These are phyloP conservation scores for Mycocentrospora acerina DNA, from an alignment of 2,329 filamentous ascomycete genomes.

Conservation along the genomic window DNA sequence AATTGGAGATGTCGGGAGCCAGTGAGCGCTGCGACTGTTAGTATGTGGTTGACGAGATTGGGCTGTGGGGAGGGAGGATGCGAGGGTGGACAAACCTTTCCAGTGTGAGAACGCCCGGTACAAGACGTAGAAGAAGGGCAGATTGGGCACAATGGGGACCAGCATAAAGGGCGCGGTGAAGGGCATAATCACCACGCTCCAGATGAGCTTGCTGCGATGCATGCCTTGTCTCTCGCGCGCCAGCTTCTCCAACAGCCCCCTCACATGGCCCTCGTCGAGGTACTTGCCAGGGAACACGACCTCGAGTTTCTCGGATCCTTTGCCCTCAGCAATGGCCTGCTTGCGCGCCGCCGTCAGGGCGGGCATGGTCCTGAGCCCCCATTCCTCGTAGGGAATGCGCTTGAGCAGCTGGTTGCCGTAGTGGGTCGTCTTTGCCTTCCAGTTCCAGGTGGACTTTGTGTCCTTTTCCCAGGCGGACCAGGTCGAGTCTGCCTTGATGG, in stretches of 20 bases:
- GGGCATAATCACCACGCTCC: conserved; percentile 64
- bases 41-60: background rate
- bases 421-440: conserved; percentile 83
- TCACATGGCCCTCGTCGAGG: conserved; percentile 64
- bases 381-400: conserved; percentile 94
- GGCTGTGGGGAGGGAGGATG: background rate
- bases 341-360: conserved; percentile 69
- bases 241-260: conserved; percentile 66
- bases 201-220: conserved; percentile 75
- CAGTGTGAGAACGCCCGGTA: conserved; percentile 70
- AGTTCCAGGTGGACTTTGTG: conserved; percentile 62
- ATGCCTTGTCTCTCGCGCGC: conserved; percentile 78
- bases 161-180: conserved; percentile 79
- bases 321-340: conserved; percentile 62
- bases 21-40: conserved; percentile 59
- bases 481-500: conserved; percentile 69
- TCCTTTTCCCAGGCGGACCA: conserved; percentile 89
- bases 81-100: conserved; percentile 21
- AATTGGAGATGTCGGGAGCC: conserved; percentile 86
- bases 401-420: conserved; percentile 86
- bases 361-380: conserved; percentile 93
- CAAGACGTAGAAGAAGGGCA: conserved; percentile 94
- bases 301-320: conserved; percentile 62
- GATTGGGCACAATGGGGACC: conserved; percentile 83
- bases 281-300: conserved; percentile 75